Evolutionary conservation across 2,329 filamentous ascomycete genomes (phyloP).

Genomic region (Aspergillus unguis): DNA sequence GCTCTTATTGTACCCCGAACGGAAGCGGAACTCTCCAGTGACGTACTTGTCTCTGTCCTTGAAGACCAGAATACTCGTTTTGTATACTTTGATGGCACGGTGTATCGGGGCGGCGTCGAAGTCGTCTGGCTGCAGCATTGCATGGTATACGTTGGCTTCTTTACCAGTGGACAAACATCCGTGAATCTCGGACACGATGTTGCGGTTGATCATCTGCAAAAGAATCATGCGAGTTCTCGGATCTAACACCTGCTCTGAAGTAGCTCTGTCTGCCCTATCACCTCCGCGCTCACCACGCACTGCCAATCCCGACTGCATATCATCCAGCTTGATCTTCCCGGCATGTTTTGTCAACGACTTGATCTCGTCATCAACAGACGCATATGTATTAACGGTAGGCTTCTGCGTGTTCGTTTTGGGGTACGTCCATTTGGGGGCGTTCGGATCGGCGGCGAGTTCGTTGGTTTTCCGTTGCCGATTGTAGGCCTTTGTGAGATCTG

Average conservation of each 20-base stretch:
- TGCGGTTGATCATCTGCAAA: conserved; percentile 91
- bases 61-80: conserved; percentile 95
- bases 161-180: conserved; percentile 96
- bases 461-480: conserved; percentile 75
- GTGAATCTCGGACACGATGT: conserved; percentile 84
- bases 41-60: conserved; percentile 97
- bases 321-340: conserved; percentile 76
- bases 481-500: conserved; percentile 80
- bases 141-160: conserved; percentile 97
- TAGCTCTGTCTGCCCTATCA: conserved; percentile 90
- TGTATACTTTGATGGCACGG: conserved; percentile 96
- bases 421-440: conserved; percentile 53
- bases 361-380: conserved; percentile 83
- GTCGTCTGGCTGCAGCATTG: conserved; percentile 59
- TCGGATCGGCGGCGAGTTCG: conserved; percentile 48
- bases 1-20: conserved; percentile 85
- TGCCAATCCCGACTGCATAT: conserved; percentile 52
- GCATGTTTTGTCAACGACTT: conserved; percentile 81
- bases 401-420: conserved; percentile 75
- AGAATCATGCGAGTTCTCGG: conserved; percentile 93
- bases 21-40: conserved; percentile 88
- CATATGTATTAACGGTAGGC: conserved; percentile 72
- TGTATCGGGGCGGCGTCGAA: conserved; percentile 55
- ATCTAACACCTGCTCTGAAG: conserved; percentile 91
- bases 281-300: conserved; percentile 45